Evolutionary conservation across 1,139 yeast genomes (phyloP).

Genomic region (Hyphopichia buzzinii): DNA sequence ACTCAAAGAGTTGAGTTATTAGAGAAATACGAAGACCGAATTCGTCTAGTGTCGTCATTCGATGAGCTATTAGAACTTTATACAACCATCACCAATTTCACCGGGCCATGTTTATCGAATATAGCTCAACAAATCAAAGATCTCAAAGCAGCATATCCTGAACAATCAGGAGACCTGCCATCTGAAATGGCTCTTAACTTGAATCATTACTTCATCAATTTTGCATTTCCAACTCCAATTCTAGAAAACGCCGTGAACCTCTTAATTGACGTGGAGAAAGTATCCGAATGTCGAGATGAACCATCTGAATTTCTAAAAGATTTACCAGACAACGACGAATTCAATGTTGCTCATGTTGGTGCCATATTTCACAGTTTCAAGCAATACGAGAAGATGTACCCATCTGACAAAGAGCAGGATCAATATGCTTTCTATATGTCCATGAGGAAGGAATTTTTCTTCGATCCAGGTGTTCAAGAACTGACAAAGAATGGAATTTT

Average conservation of each 20-base stretch:
- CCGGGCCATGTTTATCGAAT: background rate
- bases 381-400: background rate
- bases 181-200: background rate
- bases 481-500: background rate
- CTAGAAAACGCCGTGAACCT: background rate
- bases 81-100: background rate
- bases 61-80: conserved; percentile 1
- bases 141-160: background rate
- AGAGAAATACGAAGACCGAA: conserved; percentile 1
- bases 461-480: conserved; percentile 1
- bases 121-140: background rate
- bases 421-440: conserved; percentile 1
- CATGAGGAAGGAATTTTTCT: conserved; percentile 1
- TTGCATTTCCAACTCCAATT: background rate
- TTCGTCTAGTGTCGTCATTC: background rate
- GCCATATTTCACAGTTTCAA: background rate
- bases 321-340: background rate
- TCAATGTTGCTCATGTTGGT: background rate
- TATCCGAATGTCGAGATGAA: background rate
- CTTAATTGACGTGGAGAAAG: background rate
- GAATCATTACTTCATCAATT: background rate
- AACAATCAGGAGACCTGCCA: background rate
- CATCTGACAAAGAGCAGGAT: background rate
- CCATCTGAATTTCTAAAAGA: background rate
- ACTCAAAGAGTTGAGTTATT: background rate